These are phyloP conservation scores for Saccharomyces hybrid DNA, from an alignment of 1,139 yeast species.

Conservation along the genomic window DNA sequence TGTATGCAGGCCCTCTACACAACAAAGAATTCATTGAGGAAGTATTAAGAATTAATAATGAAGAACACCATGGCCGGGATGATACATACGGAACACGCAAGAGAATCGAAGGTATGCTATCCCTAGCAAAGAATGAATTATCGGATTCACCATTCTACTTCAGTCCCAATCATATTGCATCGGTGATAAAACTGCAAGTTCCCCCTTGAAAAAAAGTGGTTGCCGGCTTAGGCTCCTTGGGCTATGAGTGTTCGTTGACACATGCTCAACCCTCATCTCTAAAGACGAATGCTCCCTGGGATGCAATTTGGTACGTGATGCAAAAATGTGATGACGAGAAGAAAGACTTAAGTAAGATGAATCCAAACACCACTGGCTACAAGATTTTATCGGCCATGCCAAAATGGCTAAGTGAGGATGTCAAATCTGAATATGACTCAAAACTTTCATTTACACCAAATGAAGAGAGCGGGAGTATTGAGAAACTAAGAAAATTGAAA, in stretches of 20 bases:
- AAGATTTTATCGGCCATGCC: conserved; percentile 42
- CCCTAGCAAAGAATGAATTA: conserved; percentile 69
- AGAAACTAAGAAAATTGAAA: conserved; percentile 61
- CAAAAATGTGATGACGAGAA: conserved; percentile 50
- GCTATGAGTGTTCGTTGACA: conserved; percentile 72
- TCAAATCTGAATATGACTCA: conserved; percentile 14
- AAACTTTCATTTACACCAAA: conserved; percentile 45
- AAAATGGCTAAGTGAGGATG: conserved; percentile 28
- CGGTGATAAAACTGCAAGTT: conserved; percentile 71
- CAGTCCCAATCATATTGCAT: conserved; percentile 67
- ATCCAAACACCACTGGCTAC: conserved; percentile 43
- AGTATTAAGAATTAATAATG: conserved; percentile 48
- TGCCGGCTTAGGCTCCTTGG: conserved; percentile 81
- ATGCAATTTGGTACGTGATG: conserved; percentile 62
- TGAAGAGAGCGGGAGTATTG: conserved; percentile 48
- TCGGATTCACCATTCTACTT: conserved; percentile 64
- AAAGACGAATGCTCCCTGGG: conserved; percentile 88
- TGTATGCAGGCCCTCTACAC: conserved; percentile 86
- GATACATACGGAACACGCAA: conserved; percentile 66
- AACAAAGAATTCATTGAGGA: conserved; percentile 55
- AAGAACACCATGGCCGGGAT: conserved; percentile 38
- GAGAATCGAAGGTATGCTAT: conserved; percentile 86
- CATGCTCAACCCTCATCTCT: conserved; percentile 83
- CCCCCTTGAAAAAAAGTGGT: conserved; percentile 67
- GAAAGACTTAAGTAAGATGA: conserved; percentile 39